Evolutionary conservation across 2,329 filamentous ascomycete species (phyloP).

Genomic region (Blumeriella jaapii): DNA sequence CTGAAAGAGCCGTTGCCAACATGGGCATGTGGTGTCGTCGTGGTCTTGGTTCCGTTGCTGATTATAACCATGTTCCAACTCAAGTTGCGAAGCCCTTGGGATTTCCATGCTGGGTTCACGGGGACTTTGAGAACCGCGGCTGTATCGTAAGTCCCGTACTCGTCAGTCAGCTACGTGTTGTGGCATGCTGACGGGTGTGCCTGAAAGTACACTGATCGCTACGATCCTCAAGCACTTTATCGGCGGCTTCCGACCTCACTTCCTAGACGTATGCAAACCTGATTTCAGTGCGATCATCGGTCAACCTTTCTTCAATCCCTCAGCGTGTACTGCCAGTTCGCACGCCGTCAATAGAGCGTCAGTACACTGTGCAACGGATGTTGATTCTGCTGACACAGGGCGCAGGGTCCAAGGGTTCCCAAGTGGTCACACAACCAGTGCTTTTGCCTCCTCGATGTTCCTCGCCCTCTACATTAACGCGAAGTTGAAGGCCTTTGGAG

Average conservation of each 20-base stretch:
- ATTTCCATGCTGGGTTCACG: constrained; percentile 29
- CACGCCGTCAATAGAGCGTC: constrained; percentile 39
- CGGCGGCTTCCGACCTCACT: constrained; percentile 57
- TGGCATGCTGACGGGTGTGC: neutral
- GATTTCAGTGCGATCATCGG: constrained; percentile 22
- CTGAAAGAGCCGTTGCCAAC: constrained; percentile 39
- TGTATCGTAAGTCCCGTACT: neutral
- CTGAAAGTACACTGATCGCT: constrained; percentile 52
- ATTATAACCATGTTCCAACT: constrained; percentile 55
- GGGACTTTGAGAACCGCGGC: constrained; percentile 13
- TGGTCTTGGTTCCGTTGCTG: constrained; percentile 49
- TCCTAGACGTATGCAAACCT: constrained; percentile 57
- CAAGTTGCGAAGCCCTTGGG: constrained; percentile 52
- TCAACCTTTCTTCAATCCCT: constrained; percentile 44
- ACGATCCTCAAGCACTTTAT: constrained; percentile 65
- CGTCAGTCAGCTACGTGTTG: neutral
- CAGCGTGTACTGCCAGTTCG: constrained; percentile 48
- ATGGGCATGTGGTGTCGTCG: constrained; percentile 54
- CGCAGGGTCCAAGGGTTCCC: constrained; percentile 51
- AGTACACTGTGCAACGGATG: neutral
- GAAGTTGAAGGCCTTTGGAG: constrained; percentile 61
- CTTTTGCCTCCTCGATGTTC: constrained; percentile 58
- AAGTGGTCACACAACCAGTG: constrained; percentile 60
- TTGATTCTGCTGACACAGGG: neutral
- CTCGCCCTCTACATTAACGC: constrained; percentile 64